Evolutionary conservation across 2,329 filamentous ascomycete genomes (phyloP).

Genomic region (Nemania sp.): DNA sequence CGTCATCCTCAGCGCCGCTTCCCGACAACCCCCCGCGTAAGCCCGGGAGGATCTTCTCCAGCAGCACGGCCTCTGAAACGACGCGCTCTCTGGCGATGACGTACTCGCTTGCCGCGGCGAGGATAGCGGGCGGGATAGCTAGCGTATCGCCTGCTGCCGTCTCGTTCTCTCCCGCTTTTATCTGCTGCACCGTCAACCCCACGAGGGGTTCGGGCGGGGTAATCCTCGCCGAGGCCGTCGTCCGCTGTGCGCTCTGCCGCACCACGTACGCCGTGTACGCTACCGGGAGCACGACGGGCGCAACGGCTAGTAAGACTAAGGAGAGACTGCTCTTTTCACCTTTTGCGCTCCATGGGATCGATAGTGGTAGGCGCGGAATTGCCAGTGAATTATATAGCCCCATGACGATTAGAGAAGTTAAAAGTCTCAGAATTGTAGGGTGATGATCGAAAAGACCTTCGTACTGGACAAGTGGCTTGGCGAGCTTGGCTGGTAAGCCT

Average conservation of each 20-base stretch:
- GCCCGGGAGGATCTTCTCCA: slow-evolving; percentile 22
- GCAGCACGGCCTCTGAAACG: slow-evolving; percentile 34
- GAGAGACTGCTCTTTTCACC: slow-evolving; percentile 10
- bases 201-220: slow-evolving; percentile 30
- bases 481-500: slow-evolving; percentile 2
- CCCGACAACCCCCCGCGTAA: neutral
- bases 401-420: neutral
- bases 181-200: neutral
- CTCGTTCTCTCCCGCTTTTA: neutral
- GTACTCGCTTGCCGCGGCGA: slow-evolving; percentile 15
- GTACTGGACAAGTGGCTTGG: neutral
- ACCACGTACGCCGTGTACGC: slow-evolving; percentile 37
- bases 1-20: neutral
- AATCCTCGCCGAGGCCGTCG: slow-evolving; percentile 24
- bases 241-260: slow-evolving; percentile 30
- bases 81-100: slow-evolving; percentile 43
- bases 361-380: slow-evolving; percentile 3
- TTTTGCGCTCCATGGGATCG: slow-evolving; percentile 9
- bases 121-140: slow-evolving; percentile 33
- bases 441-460: neutral
- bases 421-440: neutral
- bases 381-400: slow-evolving; percentile 9
- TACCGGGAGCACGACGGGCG: slow-evolving; percentile 37
- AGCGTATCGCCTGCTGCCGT: neutral
- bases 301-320: slow-evolving; percentile 32